phyloP scores from a whole-genome alignment of 768 basidiomycete species.

The Sarcomyxa edulis region DNA sequence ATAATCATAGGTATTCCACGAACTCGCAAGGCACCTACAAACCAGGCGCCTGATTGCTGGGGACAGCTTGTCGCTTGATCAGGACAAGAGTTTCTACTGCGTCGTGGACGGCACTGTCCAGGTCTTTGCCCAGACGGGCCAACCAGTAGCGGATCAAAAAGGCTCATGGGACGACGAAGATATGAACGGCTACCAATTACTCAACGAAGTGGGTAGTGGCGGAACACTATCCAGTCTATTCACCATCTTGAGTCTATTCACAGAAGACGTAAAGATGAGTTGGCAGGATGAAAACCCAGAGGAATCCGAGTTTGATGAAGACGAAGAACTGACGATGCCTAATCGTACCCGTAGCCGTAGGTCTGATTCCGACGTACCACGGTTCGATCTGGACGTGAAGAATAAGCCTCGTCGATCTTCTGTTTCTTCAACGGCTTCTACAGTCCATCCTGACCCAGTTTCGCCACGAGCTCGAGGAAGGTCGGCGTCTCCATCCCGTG shows the following conservation, averaged over 20 bases:
- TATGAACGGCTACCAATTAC: constrained; percentile 92
- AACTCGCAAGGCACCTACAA: constrained; percentile 92
- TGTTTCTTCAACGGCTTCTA: constrained; percentile 64
- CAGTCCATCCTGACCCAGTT: constrained; percentile 42
- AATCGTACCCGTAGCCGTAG: constrained; percentile 24
- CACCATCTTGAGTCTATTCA: constrained; percentile 95
- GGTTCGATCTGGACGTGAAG: constrained; percentile 40
- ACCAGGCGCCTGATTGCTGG: constrained; percentile 94
- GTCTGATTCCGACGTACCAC: constrained; percentile 63
- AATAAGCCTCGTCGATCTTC: constrained; percentile 45
- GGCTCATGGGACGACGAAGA: constrained; percentile 78
- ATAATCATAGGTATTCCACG: constrained; percentile 78
- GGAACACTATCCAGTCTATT: constrained; percentile 95
- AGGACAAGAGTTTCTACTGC: constrained; percentile 95
- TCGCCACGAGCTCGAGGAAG: constrained; percentile 18
- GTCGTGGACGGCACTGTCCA: constrained; percentile 98
- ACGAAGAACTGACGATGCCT: constrained; percentile 17
- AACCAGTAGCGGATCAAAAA: constrained; percentile 38
- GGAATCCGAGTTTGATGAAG: constrained; percentile 13
- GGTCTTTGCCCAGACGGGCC: constrained; percentile 75
- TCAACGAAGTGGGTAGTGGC: constrained; percentile 95
- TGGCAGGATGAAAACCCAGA: constrained; percentile 68
- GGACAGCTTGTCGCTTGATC: constrained; percentile 85
- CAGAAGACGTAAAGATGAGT: constrained; percentile 86
- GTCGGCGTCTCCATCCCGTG: constrained; percentile 21